Evolutionary conservation across 352 stramenopile genomes (phyloP), one percentile per base, ranked within the genome.

Genomic region (Nannochloropsis limnetica): DNA sequence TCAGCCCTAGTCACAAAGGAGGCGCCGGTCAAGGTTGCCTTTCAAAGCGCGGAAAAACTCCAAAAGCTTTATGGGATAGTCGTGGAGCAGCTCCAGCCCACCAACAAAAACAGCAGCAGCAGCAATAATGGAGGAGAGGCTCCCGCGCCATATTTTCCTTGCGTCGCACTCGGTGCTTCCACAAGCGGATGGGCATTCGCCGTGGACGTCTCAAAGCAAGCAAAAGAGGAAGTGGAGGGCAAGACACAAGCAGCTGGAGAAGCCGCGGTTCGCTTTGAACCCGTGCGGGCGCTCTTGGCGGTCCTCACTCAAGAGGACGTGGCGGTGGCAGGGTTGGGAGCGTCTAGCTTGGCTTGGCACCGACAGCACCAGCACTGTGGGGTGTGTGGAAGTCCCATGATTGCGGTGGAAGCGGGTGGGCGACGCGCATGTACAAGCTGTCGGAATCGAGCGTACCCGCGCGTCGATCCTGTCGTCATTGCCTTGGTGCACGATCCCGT

Each of bases 381-480:
- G 11, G n/a, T 74, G 61, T 74, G 61, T 74, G 61, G 61, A 14
- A 74, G 61, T 74, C 61, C n/a, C 14, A 74, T 74, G 61, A 29
- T 74, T 15, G 61, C 61, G n/a, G 61, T 74, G n/a, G 61, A 74
- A 29, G 61, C 9, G 15, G 61, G 61, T 1, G 61, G 61, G 61
- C 61, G 61, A 25, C 61, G 61, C n/a, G 61, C 61, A 6, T 74
- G 61, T 29, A 74, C 61, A 29, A 74, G 61, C 61, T 74, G 61
- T 28, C 61, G 61, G 4, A 74, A 74, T 29, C 61, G 61, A 9
- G 61, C 61, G n/a, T 74, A 74, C n/a, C 61, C 61, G n/a, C 61
- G 61, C 61, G 61, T 74, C 4, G 61, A 74, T 74, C 61, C 61
- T 22, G 61, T 74, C 25, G 61, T 74, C 2, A 74, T 74, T 74